A percentile compares a stretch with the other conserved stretches of the same genome.
Evolutionary conservation across 2,329 filamentous ascomycete genomes (phyloP).

Genomic region (Thelonectria blattea): DNA sequence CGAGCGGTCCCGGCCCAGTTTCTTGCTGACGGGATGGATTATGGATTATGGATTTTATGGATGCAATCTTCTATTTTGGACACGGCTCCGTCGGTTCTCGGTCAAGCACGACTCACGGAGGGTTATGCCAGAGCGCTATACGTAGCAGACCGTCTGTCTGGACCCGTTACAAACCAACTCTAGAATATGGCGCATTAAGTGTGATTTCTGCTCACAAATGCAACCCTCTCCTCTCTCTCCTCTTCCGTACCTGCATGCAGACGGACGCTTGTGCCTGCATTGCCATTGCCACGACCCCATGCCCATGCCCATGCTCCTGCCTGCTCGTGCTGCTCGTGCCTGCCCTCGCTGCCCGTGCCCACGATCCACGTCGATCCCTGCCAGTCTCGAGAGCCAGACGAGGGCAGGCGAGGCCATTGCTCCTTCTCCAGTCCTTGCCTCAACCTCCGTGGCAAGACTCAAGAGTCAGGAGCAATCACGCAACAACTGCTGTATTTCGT

Average conservation of each 20-base stretch:
- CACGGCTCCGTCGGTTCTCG: not conserved
- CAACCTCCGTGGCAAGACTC: no score
- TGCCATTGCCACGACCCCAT: constrained; percentile 1
- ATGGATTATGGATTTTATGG: no score
- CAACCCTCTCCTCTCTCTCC: not conserved
- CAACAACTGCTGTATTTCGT: not conserved
- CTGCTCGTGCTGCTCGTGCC: not conserved
- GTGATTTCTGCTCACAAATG: not conserved
- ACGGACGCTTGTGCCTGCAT: not conserved
- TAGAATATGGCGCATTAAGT: not conserved
- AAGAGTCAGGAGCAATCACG: not conserved
- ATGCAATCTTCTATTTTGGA: not conserved
- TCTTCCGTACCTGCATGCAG: not conserved
- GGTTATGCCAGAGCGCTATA: not conserved
- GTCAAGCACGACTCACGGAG: not conserved
- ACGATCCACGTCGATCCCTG: not conserved
- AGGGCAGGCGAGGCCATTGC: not conserved
- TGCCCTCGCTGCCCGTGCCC: not conserved
- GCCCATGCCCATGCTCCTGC: not conserved
- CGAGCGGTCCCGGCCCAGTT: not conserved
- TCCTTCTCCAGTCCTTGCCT: not conserved
- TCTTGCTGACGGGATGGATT: not conserved
- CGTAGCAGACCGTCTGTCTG: no score
- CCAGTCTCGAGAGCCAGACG: not conserved
- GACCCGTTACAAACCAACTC: no score